Percentiles rank a stretch among this genome's conserved stretches.
Conservation (phyloP, 2,329 filamentous ascomycete species). For the Paecilomyces dactylethromorphus region DNA sequence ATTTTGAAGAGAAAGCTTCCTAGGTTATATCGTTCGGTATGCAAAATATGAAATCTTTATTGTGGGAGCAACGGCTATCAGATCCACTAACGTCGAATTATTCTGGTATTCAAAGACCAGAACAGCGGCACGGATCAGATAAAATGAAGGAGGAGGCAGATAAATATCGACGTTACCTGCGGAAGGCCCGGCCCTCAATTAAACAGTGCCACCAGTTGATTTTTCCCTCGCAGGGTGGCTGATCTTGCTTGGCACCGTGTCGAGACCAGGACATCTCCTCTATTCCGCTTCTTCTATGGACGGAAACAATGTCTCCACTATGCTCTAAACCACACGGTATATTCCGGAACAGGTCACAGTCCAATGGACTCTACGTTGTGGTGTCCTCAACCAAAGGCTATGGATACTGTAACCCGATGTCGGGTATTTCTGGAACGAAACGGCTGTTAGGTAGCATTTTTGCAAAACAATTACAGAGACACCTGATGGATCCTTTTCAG, state of each 20-base stretch:
- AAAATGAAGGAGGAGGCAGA: background rate
- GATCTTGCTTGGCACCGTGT: background rate
- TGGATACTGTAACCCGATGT: too few relatives aligned
- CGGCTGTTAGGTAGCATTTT: too few relatives aligned
- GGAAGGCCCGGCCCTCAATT: background rate
- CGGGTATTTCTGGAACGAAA: too few relatives aligned
- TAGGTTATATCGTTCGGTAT: too few relatives aligned
- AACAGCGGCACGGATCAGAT: too few relatives aligned
- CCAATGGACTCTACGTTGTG: too few relatives aligned
- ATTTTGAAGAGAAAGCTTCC: constrained; percentile 40
- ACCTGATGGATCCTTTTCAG: too few relatives aligned
- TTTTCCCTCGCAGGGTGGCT: background rate
- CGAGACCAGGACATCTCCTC: background rate
- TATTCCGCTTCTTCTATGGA: background rate
- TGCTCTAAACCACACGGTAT: too few relatives aligned
- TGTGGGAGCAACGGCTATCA: background rate
- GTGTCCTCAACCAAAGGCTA: too few relatives aligned
- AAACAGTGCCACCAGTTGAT: background rate
- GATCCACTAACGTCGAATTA: background rate
- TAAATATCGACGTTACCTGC: background rate
- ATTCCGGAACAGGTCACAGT: too few relatives aligned
- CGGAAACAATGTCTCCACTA: background rate
- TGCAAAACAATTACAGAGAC: too few relatives aligned
- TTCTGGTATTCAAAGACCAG: background rate
- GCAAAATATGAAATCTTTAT: background rate